These are phyloP conservation scores for Ceratocystis papillata DNA, from an alignment of 2,329 filamentous ascomycete genomes.

Conservation along the genomic window DNA sequence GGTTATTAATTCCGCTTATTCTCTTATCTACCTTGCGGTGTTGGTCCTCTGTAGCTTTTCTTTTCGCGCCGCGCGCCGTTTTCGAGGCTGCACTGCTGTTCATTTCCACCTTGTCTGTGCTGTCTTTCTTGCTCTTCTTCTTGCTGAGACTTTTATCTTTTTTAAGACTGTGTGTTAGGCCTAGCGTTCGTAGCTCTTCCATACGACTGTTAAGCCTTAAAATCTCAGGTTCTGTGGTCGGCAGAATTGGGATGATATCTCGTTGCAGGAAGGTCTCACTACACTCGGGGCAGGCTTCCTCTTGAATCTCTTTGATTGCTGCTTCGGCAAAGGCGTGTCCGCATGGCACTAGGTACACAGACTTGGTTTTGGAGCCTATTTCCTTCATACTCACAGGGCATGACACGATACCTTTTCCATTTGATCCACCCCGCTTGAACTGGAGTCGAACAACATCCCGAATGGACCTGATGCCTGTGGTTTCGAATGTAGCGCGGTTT, in stretches of 20 bases:
- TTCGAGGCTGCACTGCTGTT: slow-evolving; percentile 27
- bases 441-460: slow-evolving; percentile 81
- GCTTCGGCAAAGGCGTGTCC: slow-evolving; percentile 88
- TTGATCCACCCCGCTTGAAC: slow-evolving; percentile 44
- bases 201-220: slow-evolving; percentile 54
- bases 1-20: slow-evolving; percentile 68
- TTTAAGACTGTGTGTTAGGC: slow-evolving; percentile 78
- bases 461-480: slow-evolving; percentile 60
- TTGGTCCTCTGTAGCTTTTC: slow-evolving; percentile 26
- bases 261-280: slow-evolving; percentile 59
- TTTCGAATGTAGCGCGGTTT: slow-evolving; percentile 34
- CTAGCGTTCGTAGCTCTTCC: slow-evolving; percentile 56
- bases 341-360: slow-evolving; percentile 86
- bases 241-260: slow-evolving; percentile 74
- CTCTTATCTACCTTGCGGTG: slow-evolving; percentile 30
- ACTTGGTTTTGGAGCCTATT: slow-evolving; percentile 64
- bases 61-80: slow-evolving; percentile 27
- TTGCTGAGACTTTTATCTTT: slow-evolving; percentile 58
- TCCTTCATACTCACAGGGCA: slow-evolving; percentile 84
- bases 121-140: slow-evolving; percentile 61
- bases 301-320: slow-evolving; percentile 68
- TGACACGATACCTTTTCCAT: slow-evolving; percentile 45
- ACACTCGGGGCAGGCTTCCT: slow-evolving; percentile 58
- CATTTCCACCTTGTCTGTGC: slow-evolving; percentile 33
- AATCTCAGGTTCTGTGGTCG: slow-evolving; percentile 59